Conservation (phyloP, 305 asterid species). For the Fraxinus nigra region DNA sequence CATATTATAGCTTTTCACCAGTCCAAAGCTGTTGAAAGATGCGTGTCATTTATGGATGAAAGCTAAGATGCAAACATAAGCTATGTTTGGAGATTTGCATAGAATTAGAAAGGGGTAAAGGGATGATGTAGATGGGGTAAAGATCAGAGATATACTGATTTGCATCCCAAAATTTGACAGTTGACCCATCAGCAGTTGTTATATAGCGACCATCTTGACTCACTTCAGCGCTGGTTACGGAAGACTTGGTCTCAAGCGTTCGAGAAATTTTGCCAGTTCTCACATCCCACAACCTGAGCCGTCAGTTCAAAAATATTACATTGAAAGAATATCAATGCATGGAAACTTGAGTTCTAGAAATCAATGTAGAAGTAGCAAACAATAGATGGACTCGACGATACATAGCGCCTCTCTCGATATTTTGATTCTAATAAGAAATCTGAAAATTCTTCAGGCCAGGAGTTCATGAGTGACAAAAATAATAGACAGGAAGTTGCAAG, state of each 20-base stretch:
- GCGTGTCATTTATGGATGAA: slow-evolving; percentile 4
- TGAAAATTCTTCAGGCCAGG: not conserved
- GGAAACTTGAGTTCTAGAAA: not conserved
- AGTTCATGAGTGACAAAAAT: not conserved
- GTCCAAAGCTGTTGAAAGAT: slow-evolving; percentile 62
- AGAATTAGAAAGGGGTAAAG: not conserved
- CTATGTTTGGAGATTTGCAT: not conserved
- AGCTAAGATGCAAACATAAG: not conserved
- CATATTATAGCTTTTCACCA: slow-evolving; percentile 85
- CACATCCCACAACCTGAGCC: slow-evolving; percentile 87
- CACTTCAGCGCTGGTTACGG: slow-evolving; percentile 95
- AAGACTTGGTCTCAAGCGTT: slow-evolving; percentile 79
- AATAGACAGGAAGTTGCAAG: not conserved
- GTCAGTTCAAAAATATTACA: slow-evolving; percentile 16
- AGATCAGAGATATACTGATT: slow-evolving; percentile 63
- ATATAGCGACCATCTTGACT: slow-evolving; percentile 93
- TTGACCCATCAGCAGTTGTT: slow-evolving; percentile 87
- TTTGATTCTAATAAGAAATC: slow-evolving; percentile 2
- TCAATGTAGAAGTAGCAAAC: not conserved
- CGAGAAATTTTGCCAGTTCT: slow-evolving; percentile 81
- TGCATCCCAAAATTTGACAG: slow-evolving; percentile 95
- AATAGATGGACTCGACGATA: not conserved
- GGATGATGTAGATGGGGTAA: not conserved
- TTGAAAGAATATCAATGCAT: not conserved
- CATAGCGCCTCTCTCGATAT: not conserved